Conservation (phyloP, 1,284 basidiomycete genomes). For the Cutaneotrichosporon sp. region DNA sequence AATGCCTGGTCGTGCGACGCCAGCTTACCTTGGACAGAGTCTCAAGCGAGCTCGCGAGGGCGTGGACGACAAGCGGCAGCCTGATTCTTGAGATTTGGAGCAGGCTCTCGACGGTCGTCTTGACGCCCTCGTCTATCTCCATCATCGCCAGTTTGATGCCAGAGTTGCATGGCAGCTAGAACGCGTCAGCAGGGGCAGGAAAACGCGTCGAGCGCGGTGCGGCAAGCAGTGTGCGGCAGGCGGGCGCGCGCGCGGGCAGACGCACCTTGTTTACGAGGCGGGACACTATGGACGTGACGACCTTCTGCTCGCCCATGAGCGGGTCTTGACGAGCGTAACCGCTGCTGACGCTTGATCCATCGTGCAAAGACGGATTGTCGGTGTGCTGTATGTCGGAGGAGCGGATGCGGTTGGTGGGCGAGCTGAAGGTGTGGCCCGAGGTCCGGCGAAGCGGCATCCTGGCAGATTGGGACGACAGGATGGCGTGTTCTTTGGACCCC, state of each 20-base stretch:
- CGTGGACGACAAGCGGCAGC: conserved; percentile 73
- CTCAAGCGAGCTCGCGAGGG: conserved; percentile 73
- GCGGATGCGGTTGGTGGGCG: conserved; percentile 22
- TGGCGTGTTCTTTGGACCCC: conserved; percentile 3
- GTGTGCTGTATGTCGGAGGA: conserved; percentile 27
- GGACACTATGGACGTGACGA: conserved; percentile 39
- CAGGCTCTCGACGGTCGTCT: conserved; percentile 72
- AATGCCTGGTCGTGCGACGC: conserved; percentile 46
- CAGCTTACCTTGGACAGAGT: conserved; percentile 68
- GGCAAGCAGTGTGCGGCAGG: not conserved
- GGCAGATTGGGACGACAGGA: conserved; percentile 5
- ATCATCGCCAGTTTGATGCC: conserved; percentile 70
- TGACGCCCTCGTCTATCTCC: conserved; percentile 71
- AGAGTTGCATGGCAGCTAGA: conserved; percentile 80
- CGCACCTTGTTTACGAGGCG: conserved; percentile 48
- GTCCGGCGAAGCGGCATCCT: conserved; percentile 29
- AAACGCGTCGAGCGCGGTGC: not conserved
- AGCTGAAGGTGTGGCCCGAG: conserved; percentile 27
- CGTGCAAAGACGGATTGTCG: conserved; percentile 24
- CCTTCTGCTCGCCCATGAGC: conserved; percentile 39
- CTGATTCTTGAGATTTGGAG: conserved; percentile 75
- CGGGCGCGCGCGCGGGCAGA: not conserved
- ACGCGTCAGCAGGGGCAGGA: conserved; percentile 11
- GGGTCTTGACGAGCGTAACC: conserved; percentile 15
- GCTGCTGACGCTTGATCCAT: conserved; percentile 12